Evolutionary conservation across 1,284 basidiomycete species (phyloP).

Genomic region (Caloboletus firmus): DNA sequence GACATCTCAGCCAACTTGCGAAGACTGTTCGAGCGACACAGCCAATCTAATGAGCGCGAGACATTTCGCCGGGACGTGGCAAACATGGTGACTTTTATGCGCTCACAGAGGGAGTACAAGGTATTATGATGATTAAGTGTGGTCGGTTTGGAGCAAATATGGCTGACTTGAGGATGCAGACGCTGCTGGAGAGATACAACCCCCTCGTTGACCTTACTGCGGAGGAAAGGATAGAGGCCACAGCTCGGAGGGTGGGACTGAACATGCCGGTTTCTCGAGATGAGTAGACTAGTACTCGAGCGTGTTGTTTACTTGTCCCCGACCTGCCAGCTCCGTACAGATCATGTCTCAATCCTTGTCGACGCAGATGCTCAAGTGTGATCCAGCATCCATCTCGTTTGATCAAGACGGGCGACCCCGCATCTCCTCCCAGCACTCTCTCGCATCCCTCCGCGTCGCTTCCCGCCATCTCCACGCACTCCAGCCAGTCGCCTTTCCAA

Average conservation of each 20-base stretch:
- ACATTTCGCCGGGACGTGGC: conserved; percentile 51
- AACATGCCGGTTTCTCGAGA: conserved; percentile 54
- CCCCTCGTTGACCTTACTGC: conserved; percentile 76
- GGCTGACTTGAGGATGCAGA: conserved; percentile 41
- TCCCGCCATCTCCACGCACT: conserved; percentile 46
- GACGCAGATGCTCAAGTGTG: conserved; percentile 49
- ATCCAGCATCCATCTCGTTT: conserved; percentile 57
- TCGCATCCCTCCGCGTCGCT: conserved; percentile 48
- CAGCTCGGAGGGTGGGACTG: conserved; percentile 83
- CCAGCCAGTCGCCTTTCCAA: conserved; percentile 85
- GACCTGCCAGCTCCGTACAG: neutral
- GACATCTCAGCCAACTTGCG: conserved; percentile 56
- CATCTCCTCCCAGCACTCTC: conserved; percentile 47
- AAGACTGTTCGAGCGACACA: conserved; percentile 50
- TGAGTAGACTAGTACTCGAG: conserved; percentile 2
- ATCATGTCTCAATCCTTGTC: conserved; percentile 1
- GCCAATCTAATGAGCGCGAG: conserved; percentile 25
- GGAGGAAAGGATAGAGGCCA: conserved; percentile 79
- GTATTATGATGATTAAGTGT: conserved; percentile 31
- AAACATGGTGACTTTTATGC: conserved; percentile 71
- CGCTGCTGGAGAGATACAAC: conserved; percentile 81
- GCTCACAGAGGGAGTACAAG: conserved; percentile 62
- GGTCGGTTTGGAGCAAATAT: neutral
- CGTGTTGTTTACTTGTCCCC: neutral
- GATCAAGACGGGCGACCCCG: conserved; percentile 39